These are phyloP conservation scores for Aspergillus sp. DNA, from an alignment of 2,329 filamentous ascomycete genomes.

Conservation along the genomic window DNA sequence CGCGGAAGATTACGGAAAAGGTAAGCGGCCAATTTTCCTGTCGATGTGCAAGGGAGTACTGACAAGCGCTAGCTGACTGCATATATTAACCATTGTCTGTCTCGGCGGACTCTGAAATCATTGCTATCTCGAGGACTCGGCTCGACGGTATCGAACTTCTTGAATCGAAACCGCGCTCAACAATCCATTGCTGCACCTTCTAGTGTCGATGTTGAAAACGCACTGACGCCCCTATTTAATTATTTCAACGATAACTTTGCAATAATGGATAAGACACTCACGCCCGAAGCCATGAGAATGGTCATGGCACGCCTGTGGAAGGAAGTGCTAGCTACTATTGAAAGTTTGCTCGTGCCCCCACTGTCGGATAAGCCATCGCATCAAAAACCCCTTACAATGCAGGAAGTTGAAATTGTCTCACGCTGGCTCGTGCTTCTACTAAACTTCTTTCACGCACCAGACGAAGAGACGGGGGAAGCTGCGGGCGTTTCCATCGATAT, in stretches of 20 bases:
- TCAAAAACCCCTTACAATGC: slow-evolving; percentile 78
- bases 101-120: slow-evolving; percentile 72
- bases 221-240: slow-evolving; percentile 78
- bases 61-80: slow-evolving; percentile 67
- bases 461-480: slow-evolving; percentile 78
- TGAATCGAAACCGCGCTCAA: slow-evolving; percentile 54
- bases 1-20: slow-evolving; percentile 96
- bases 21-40: slow-evolving; percentile 47
- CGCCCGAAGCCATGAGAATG: slow-evolving; percentile 92
- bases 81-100: slow-evolving; percentile 88
- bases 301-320: slow-evolving; percentile 99
- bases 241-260: slow-evolving; percentile 99
- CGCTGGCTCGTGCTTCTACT: slow-evolving; percentile 90
- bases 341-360: slow-evolving; percentile 85
- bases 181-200: slow-evolving; percentile 59
- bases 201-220: slow-evolving; percentile 73
- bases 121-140: slow-evolving; percentile 72
- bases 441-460: slow-evolving; percentile 90
- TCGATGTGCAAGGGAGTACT: neutral
- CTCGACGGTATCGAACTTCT: slow-evolving; percentile 71
- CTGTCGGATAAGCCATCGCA: slow-evolving; percentile 90
- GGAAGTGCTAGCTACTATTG: slow-evolving; percentile 89
- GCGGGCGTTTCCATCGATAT: slow-evolving; percentile 88
- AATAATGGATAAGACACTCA: slow-evolving; percentile 97
- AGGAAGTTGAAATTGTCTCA: slow-evolving; percentile 92